Base-by-base conservation (phyloP, 192 early-diverging fungal species). In the Obelidium mucronatum region DNA sequence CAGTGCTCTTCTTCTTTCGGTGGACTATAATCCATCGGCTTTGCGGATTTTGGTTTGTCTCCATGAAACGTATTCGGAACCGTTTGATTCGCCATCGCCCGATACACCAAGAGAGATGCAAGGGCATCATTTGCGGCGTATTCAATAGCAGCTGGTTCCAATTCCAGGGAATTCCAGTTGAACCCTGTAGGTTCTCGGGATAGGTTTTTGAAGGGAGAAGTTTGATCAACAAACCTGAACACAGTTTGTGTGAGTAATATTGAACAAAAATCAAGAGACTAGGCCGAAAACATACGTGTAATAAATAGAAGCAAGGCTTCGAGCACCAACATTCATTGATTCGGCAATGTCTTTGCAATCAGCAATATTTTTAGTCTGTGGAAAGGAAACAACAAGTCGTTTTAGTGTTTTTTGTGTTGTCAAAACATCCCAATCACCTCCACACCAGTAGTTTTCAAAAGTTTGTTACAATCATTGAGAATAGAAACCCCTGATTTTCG, bases 111-210 rank as follows among this genome's bases (percentile, higher is more conserved):
- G 11, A 76, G 52, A 6, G 74, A 76, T 37, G 74, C 74, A 17
- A 76, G 31, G 15, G 64, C 74, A 54, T 76, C 74, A 56, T 76
- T 76, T 17, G 74, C 74, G 48, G 74, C 74, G 39, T 76, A 76
- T 67, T 67, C 64, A 37, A 67, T 55, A 15, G 74, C 62, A 22
- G 13, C 39, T 5, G 40, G 8, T 2, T 15, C 55, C 60, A 73
- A 55, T 1, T 31, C 31, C 24, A 51, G 64, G 8, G 53, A 8
- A 24, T 54, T 62, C 74, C 74, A 76, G 26, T 31, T 52, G 74
- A 76, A 76, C 36, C 74, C 65, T 11, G 59, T 74, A 15, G 17
- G 28, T 31, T 28, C 51, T 30, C 30, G 17, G 3, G 28, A 24
- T 15, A 48, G 8, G 19, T 55, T 67, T 17, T 65, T 65, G 74